Evolutionary conservation across 768 basidiomycete genomes (phyloP), one percentile per base, ranked within the genome.

Genomic region (Mycena latifolia): DNA sequence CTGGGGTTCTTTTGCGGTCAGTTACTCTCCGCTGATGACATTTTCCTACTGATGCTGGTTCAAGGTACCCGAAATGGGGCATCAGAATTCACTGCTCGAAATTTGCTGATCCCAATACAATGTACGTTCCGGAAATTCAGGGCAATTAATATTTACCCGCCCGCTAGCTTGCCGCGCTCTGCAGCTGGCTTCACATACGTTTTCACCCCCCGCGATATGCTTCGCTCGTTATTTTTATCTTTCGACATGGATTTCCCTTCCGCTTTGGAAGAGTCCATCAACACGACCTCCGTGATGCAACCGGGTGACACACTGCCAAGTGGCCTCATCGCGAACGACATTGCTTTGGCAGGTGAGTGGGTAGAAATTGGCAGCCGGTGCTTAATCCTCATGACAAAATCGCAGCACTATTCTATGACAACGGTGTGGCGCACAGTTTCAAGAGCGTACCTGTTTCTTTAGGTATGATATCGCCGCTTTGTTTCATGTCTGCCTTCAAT

Each of bases 51-150:
- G 58, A 33, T 51, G 39, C 55, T 51, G 33, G 47, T 5, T 18
- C 15, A 18, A 81, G 80, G 53, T 78, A 77, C 63, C 78, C 81
- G 18, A 72, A 77, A 60, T 82, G 82, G 82, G 82, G 82, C 0
- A 75, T 80, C 22, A 73, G 81, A 22, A 79, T 78, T 6, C 76
- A 75, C 37, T 84, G 82, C 64, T 61, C 68, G 18, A 78, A 76
- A 43, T 69, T 81, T 18, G 72, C 79, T 9, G 69, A 79, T 45
- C 65, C 71, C 2, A 61, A 60, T 5, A 78, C 79, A 46, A 72
- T 81, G 81, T 81, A 61, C 35, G 77, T 67, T 24, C 15, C 45
- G 8, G 11, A 18, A 10, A 56, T 9, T 18, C 1, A 15, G 9
- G n/a, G 17, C 10, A 56, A 5, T 29, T 2, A 8, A 22, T 57